Base-by-base conservation (phyloP, 768 basidiomycete genomes). In the Suillus occidentalis region DNA sequence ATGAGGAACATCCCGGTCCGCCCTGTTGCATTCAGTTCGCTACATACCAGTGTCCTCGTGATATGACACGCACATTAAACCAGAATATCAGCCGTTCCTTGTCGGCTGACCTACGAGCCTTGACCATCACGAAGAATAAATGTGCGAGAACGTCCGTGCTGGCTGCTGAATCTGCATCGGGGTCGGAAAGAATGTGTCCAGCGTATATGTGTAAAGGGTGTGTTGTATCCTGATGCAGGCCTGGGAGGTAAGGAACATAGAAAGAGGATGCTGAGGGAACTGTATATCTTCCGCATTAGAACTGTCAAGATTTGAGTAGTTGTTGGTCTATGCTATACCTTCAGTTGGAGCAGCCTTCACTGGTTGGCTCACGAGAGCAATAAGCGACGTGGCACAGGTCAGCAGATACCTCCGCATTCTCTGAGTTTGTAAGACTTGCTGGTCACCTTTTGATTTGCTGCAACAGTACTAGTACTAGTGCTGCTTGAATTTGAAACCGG, bases 1-100 rank as follows among this genome's bases (percentile, higher is more conserved):
- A 98, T 1, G 93, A 95, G 0, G 95, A 97, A 76, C 97, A 99
- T 36, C 97, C 97, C 22, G 97, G 97, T 1, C 97, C 97, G 22
- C 95, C 95, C 94, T 96, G 70, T 53, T 13, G 49, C 18, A 37
- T 20, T 34, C 45, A 67, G 57, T 57, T 22, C 20, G 20, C 28
- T 47, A 31, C 12, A 47, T 42, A 43, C 25, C 7, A 36, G 4
- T 6, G 6, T 12, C 28, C 22, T 31, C 31, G 4, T 31, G 31
- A 31, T 31, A 47, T 20, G 36, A 20, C 63, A 76, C 89, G 72
- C 72, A 94, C 95, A 77, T 98, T 98, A 73, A 99, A 95, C 97
- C 97, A 99, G 72, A 99, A 94, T 71, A 99, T 85, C 10, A 98
- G 77, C 42, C 97, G 81, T 75, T 95, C 89, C 75, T 85, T 94